Evolutionary conservation across 2,329 filamentous ascomycete species (phyloP).

Genomic region (Blumeria hordei): DNA sequence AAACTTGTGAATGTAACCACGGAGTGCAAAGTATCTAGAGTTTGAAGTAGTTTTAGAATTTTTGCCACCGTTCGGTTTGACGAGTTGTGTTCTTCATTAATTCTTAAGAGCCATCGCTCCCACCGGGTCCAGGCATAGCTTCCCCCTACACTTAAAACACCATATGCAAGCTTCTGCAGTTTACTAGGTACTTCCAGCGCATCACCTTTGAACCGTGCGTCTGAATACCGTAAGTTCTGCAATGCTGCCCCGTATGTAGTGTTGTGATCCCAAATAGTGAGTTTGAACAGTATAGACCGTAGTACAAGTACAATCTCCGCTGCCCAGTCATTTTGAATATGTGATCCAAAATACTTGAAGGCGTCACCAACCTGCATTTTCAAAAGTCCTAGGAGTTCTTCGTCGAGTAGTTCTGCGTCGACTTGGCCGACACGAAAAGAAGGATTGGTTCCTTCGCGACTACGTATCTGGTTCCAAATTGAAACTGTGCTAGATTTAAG

Average conservation of each 20-base stretch:
- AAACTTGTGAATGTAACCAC: constrained; percentile 67
- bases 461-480: constrained; percentile 47
- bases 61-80: constrained; percentile 25
- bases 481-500: constrained; percentile 24
- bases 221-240: constrained; percentile 75
- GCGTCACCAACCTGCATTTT: constrained; percentile 71
- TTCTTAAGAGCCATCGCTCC: constrained; percentile 63
- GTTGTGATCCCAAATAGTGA: constrained; percentile 90
- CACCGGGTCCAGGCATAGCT: constrained; percentile 79
- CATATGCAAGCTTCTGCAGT: constrained; percentile 68
- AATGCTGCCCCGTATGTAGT: constrained; percentile 83
- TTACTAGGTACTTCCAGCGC: constrained; percentile 46
- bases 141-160: constrained; percentile 64
- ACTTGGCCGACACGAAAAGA: constrained; percentile 88
- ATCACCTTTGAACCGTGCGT: constrained; percentile 43
- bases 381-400: constrained; percentile 69
- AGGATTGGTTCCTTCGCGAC: constrained; percentile 56
- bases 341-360: constrained; percentile 60
- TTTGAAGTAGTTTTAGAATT: constrained; percentile 40
- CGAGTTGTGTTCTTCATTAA: constrained; percentile 51
- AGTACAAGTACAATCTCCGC: constrained; percentile 62
- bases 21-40: constrained; percentile 51
- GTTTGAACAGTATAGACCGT: constrained; percentile 67
- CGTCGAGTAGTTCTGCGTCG: constrained; percentile 82
- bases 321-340: constrained; percentile 67